Evolutionary conservation across 352 stramenopile species (phyloP).

Genomic region (Pythium scleroteichum): DNA sequence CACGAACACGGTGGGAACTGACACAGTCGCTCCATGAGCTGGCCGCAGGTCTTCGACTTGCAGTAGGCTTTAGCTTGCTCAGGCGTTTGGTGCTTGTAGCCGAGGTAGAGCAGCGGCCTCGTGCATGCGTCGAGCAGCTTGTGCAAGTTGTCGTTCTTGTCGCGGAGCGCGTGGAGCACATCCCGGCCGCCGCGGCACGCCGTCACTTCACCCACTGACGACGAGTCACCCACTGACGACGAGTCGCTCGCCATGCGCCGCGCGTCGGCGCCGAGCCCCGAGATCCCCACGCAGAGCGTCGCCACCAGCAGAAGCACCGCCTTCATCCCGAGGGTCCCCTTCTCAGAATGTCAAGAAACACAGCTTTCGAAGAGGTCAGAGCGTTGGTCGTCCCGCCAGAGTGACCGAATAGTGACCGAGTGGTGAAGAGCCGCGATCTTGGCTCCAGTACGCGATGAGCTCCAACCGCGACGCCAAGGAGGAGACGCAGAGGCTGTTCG

Average conservation of each 20-base stretch:
- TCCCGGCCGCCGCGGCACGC: slow-evolving; percentile 4
- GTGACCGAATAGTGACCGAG: slow-evolving; percentile 14
- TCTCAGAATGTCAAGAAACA: slow-evolving; percentile 5
- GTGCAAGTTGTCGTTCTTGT: slow-evolving; percentile 11
- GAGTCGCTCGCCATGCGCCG: neutral
- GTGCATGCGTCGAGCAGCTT: slow-evolving; percentile 29
- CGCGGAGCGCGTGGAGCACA: slow-evolving; percentile 2
- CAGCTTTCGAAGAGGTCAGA: neutral
- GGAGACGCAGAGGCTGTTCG: slow-evolving; percentile 62
- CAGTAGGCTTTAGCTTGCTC: slow-evolving; percentile 46
- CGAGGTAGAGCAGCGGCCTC: slow-evolving; percentile 37
- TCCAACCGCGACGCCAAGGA: slow-evolving; percentile 56
- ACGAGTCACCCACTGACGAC: neutral
- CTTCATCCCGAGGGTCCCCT: neutral
- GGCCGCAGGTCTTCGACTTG: slow-evolving; percentile 32
- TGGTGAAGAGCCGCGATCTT: too few relatives aligned
- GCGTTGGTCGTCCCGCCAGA: slow-evolving; percentile 8
- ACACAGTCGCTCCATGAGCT: slow-evolving; percentile 32
- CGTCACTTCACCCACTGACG: neutral
- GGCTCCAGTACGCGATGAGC: slow-evolving; percentile 46
- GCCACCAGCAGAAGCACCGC: neutral
- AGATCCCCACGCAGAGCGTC: neutral
- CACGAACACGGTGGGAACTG: slow-evolving; percentile 44
- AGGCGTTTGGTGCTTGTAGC: slow-evolving; percentile 34
- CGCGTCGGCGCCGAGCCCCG: neutral